Evolutionary conservation across 108 stramenopile genomes (phyloP), one percentile per base, ranked within the genome.

Genomic region (Bacterosira constricta): DNA sequence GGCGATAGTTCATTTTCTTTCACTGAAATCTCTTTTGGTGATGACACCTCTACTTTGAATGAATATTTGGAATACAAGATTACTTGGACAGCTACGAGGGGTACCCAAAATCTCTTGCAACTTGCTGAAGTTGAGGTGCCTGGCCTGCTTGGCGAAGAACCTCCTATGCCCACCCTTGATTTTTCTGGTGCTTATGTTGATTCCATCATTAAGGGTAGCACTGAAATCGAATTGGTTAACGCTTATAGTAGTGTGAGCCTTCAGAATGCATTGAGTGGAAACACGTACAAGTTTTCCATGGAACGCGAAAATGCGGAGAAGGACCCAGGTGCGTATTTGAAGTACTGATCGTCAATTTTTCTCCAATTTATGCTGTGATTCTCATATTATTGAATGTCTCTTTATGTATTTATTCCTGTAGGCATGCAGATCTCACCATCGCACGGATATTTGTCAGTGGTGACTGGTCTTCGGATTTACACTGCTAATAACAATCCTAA

Each of bases 71-170:
- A 56, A 18, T 56, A 56, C 32, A 56, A 20, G 29, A 56, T 56
- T 20, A 37, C 55, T 32, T 56, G 51, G 51, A 52, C 20, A 7
- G 34, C 55, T 3, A 38, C 55, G 37, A 56, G 55, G 60, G 52
- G 25, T 39, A 27, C 58, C 18, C 10, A n/a, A 1, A 1, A 37
- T n/a, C 51, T 18, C 32, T 41, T 71, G 36, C 45, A 60, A 38
- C 25, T 71, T 0, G 69, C 69, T 30, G 69, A 71, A 51, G 56
- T 71, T 38, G 26, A 71, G 44, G 49, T 71, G 6, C 59, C 59
- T 17, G 49, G 59, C 27, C 37, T 60, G 25, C 47, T 50, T 30
- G 69, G 58, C 0, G 37, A 32, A 39, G 53, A 51, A 61, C 37
- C 35, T 52, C 38, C 20, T 45, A 35, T 52, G 49, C n/a, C 8